These are phyloP conservation scores for Eucalyptus pauciflora DNA, from an alignment of 345 rosid species.

Conservation along the genomic window DNA sequence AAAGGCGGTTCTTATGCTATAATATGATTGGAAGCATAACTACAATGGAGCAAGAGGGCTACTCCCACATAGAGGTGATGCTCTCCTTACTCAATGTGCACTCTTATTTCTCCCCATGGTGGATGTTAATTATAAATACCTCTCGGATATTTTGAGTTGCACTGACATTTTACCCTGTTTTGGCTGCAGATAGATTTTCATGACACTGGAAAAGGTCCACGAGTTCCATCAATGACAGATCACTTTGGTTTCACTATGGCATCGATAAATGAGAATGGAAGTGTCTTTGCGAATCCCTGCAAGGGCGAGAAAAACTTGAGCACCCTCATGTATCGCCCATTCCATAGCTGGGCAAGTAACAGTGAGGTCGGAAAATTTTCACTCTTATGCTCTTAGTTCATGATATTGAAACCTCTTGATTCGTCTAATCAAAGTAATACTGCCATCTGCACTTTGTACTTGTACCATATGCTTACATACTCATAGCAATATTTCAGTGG, in stretches of 20 bases:
- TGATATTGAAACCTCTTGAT: background rate
- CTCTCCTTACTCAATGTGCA: background rate
- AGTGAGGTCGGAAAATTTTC: constrained; percentile 54
- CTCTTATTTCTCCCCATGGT: background rate
- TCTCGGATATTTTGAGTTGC: background rate
- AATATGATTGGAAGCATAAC: constrained; percentile 92
- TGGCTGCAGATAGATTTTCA: constrained; percentile 81
- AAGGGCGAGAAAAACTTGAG: constrained; percentile 92
- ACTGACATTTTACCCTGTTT: background rate
- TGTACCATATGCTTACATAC: background rate
- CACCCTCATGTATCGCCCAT: constrained; percentile 89
- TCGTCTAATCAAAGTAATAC: background rate
- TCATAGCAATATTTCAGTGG: constrained; percentile 37
- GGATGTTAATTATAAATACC: background rate
- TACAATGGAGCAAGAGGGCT: constrained; percentile 77
- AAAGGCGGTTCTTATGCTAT: constrained; percentile 81
- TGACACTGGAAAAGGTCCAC: constrained; percentile 88
- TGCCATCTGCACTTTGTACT: background rate
- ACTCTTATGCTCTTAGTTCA: background rate
- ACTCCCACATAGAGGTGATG: constrained; percentile 85
- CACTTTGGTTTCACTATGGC: constrained; percentile 96
- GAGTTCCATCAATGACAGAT: constrained; percentile 95
- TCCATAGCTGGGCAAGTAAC: constrained; percentile 80
- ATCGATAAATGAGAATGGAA: constrained; percentile 73
- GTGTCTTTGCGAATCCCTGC: constrained; percentile 90